A percentile compares a stretch with the other conserved stretches of the same genome.
Conservation (phyloP, 306 rosid genomes). For the barrel medic (Medicago truncatula) region MtrunA17r5.0-ANR NC_053044.1:55932501-55933000, state of each 20-base stretch:
- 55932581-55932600: neutral
- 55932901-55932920: conserved; percentile 54
- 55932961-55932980: conserved; percentile 34
- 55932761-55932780: conserved; percentile 52
- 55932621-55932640: conserved; percentile 48
- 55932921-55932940: conserved; percentile 33
- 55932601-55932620: conserved; percentile 59
- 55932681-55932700: conserved; percentile 32
- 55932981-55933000: conserved; percentile 41
- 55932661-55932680: neutral
- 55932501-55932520: conserved; percentile 59
- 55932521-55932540: too few species aligned
- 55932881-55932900: conserved; percentile 46
- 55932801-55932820: neutral
- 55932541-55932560: neutral
- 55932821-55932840: neutral
- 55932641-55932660: conserved; percentile 35
- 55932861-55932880: conserved; percentile 41
- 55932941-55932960: conserved; percentile 39
- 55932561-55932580: conserved; percentile 14
- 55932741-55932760: conserved; percentile 65
- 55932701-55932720: conserved; percentile 41
- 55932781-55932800: conserved; percentile 16
- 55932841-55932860: neutral
- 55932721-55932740: conserved; percentile 46